Percentiles rank a stretch among this genome's conserved stretches.
These are phyloP conservation scores for Juglanconis sp. DNA, from an alignment of 2,329 filamentous ascomycete genomes.

Conservation along the genomic window DNA sequence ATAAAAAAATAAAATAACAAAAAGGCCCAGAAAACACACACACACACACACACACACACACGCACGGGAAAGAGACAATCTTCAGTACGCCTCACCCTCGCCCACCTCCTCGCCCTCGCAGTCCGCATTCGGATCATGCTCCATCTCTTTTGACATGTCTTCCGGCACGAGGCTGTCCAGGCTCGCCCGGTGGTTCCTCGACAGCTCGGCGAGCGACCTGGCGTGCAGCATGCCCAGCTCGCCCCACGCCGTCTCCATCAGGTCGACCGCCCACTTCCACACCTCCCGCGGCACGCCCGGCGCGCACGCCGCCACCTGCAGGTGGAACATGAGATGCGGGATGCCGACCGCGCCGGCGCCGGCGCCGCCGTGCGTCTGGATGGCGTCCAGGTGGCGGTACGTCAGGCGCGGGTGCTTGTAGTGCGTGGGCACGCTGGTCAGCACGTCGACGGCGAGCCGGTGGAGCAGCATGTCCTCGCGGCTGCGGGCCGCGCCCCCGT, in stretches of 20 bases:
- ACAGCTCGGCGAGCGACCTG: slow-evolving; percentile 37
- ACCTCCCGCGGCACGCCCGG: slow-evolving; percentile 40
- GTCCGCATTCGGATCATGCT: neutral
- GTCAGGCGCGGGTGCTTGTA: slow-evolving; percentile 48
- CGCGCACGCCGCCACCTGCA: slow-evolving; percentile 45
- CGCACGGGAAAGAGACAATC: no score
- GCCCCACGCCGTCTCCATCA: slow-evolving; percentile 47
- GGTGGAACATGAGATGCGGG: slow-evolving; percentile 46
- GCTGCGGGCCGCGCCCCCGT: slow-evolving; percentile 28
- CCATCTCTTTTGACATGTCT: slow-evolving; percentile 14
- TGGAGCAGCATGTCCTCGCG: slow-evolving; percentile 30
- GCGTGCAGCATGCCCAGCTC: slow-evolving; percentile 52
- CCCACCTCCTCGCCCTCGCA: neutral
- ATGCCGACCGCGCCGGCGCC: slow-evolving; percentile 47
- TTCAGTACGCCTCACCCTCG: no score
- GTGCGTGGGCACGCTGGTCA: slow-evolving; percentile 46
- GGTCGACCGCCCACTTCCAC: slow-evolving; percentile 42
- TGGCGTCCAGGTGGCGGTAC: slow-evolving; percentile 23
- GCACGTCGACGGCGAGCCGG: slow-evolving; percentile 39
- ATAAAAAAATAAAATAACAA: no score
- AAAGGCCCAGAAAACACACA: no score
- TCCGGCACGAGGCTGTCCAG: slow-evolving; percentile 15
- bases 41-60: no score
- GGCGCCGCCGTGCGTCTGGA: slow-evolving; percentile 34
- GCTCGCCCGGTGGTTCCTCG: slow-evolving; percentile 23